Evolutionary conservation across 163 green algal species (phyloP).

Genomic region (Chlorella variabilis): DNA sequence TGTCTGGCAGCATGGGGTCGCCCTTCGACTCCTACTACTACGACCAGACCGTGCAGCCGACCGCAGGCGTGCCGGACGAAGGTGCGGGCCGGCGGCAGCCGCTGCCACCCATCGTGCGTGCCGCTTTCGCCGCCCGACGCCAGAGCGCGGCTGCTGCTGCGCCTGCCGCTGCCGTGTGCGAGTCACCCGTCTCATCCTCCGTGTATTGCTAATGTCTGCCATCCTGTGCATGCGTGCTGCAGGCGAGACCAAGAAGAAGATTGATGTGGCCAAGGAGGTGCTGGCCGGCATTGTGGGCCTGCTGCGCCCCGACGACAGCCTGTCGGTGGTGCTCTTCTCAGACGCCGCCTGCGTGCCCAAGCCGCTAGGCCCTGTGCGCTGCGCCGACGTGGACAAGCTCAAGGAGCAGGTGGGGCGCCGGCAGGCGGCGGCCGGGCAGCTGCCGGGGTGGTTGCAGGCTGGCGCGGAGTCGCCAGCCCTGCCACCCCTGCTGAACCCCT

Average conservation of each 20-base stretch:
- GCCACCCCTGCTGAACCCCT: too few species aligned
- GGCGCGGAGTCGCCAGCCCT: too few species aligned
- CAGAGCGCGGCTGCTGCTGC: too few species aligned
- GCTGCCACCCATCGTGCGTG: too few species aligned
- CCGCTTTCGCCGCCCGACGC: too few species aligned
- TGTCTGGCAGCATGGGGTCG: conserved; percentile 28
- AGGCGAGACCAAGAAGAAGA: conserved; percentile 32
- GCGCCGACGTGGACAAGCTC: conserved; percentile 13
- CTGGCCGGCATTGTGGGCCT: conserved; percentile 30
- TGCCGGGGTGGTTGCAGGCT: too few species aligned
- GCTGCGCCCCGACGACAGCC: conserved; percentile 9
- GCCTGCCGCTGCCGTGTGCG: too few species aligned
- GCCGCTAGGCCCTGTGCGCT: conserved; percentile 26
- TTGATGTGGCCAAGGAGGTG: conserved; percentile 45
- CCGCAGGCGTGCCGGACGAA: too few species aligned
- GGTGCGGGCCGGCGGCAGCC: too few species aligned
- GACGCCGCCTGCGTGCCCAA: conserved; percentile 29
- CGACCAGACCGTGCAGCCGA: conserved; percentile 8
- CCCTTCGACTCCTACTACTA: conserved; percentile 43
- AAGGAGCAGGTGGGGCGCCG: background rate
- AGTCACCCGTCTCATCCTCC: too few species aligned
- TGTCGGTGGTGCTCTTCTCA: conserved; percentile 39
- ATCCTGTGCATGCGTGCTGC: background rate
- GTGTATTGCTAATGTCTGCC: too few species aligned
- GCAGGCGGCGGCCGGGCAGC: too few species aligned